Base-by-base conservation (phyloP, 768 basidiomycete genomes). In the Mycena polygramma region DNA sequence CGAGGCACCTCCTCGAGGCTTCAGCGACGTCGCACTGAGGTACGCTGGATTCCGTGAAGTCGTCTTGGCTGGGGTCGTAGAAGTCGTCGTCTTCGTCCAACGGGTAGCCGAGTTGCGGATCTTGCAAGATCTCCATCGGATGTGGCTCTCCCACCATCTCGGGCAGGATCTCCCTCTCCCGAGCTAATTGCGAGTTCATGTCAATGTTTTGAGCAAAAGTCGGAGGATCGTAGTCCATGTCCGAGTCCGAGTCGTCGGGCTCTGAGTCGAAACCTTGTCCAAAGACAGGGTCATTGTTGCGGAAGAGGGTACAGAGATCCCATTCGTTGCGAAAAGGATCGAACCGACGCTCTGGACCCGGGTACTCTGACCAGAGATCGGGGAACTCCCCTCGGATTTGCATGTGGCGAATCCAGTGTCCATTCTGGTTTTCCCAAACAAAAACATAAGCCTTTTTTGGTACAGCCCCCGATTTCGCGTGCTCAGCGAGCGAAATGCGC, bases 251-350 rank as follows among this genome's bases (percentile, higher is more conserved):
- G 48, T 19, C 22, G 6, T 53, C 60, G 6, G n/a, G n/a, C 39
- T 37, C 39, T 20, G 26, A 3, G 37, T 22, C 41, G 10, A 8
- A 62, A 9, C 37, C 39, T 43, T 39, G 2, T 39, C 61, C 61
- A 43, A 53, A 52, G n/a, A 52, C 37, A 4, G 61, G 49, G 17
- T 52, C 49, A 30, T 46, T 36, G 2, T 45, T 43, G 5, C 2
- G 30, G 26, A 63, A 63, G 13, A 61, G 46, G n/a, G 11, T 24
- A 26, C 60, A 61, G n/a, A 61, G 60, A 19, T 61, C 60, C 60
- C 60, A 61, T 51, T 61, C 19, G 24, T 61, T 51, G 11, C 2
- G 14, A 6, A 46, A 11, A 2, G 45, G 45, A 35, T 60, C 58
- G 30, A n/a, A 60, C 9, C 58, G 48, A 41, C 61, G 61, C 51